phyloP scores from a whole-genome alignment of 345 rosid genomes.

The Bruguiera parviflora region DNA sequence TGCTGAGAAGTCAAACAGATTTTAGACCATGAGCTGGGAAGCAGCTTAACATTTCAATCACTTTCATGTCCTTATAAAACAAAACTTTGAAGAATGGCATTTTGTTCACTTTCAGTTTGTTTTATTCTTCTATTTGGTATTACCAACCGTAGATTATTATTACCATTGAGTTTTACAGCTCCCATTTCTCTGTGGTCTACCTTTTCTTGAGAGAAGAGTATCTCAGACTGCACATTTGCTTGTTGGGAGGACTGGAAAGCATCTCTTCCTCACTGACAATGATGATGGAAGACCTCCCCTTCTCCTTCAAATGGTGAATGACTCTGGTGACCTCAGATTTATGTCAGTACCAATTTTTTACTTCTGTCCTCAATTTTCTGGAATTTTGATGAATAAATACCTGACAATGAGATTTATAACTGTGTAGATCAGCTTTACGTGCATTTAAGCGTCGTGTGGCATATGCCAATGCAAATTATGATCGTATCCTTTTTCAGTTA shows the following conservation, averaged over 20 bases:
- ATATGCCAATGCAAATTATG: conserved; percentile 84
- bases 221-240: conserved; percentile 80
- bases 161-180: conserved; percentile 42
- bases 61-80: background rate
- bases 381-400: background rate
- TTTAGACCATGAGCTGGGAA: background rate
- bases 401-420: conserved; percentile 20
- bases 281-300: conserved; percentile 80
- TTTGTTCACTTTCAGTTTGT: background rate
- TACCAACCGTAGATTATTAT: background rate
- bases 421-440: conserved; percentile 71
- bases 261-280: conserved; percentile 77
- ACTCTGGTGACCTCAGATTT: conserved; percentile 63
- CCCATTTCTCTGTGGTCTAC: conserved; percentile 87
- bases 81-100: background rate
- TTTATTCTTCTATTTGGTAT: background rate
- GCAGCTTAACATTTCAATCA: background rate
- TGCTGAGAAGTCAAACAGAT: conserved; percentile 7
- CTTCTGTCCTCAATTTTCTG: conserved; percentile 2
- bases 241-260: conserved; percentile 90
- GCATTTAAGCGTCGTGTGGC: conserved; percentile 88
- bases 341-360: conserved; percentile 45
- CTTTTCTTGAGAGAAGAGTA: conserved; percentile 84
- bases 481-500: conserved; percentile 60
- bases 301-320: conserved; percentile 83